These are phyloP conservation scores for Cornus florida DNA, from an alignment of 148 eudicot species.

Conservation along the genomic window DNA sequence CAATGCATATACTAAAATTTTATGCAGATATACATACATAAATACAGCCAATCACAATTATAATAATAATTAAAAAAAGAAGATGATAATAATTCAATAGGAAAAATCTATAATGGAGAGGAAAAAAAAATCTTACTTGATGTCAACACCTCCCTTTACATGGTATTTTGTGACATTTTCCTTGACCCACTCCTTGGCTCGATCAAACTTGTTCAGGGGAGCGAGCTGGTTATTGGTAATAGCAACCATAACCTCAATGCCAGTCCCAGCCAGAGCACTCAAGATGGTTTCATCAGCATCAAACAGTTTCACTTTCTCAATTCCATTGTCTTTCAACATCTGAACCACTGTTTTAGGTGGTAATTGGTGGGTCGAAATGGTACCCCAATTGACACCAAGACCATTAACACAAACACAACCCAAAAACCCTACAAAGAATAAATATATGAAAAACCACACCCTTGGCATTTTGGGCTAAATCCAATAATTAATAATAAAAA, in stretches of 20 bases:
- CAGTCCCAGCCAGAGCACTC: slow-evolving; percentile 65
- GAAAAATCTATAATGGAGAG: background rate
- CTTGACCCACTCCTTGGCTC: slow-evolving; percentile 70
- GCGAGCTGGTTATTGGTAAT: slow-evolving; percentile 68
- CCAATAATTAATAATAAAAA: background rate
- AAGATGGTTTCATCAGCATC: slow-evolving; percentile 59
- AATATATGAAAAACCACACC: background rate
- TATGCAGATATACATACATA: no score
- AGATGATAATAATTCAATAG: no score
- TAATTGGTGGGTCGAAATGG: slow-evolving; percentile 61
- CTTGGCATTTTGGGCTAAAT: background rate
- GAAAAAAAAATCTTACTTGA: slow-evolving; percentile 47
- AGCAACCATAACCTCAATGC: slow-evolving; percentile 84
- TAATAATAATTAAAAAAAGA: no score
- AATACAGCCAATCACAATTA: no score
- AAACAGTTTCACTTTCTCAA: slow-evolving; percentile 74
- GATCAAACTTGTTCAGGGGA: slow-evolving; percentile 42
- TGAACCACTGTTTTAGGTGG: slow-evolving; percentile 62
- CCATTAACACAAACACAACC: slow-evolving; percentile 33
- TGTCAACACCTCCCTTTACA: slow-evolving; percentile 76
- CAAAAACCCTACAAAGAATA: background rate
- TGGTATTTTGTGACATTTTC: slow-evolving; percentile 59
- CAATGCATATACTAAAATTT: no score
- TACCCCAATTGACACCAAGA: slow-evolving; percentile 87
- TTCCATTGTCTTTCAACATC: slow-evolving; percentile 72